phyloP scores from a whole-genome alignment of 106 monocot genomes.

The Triglochin maritima region DNA sequence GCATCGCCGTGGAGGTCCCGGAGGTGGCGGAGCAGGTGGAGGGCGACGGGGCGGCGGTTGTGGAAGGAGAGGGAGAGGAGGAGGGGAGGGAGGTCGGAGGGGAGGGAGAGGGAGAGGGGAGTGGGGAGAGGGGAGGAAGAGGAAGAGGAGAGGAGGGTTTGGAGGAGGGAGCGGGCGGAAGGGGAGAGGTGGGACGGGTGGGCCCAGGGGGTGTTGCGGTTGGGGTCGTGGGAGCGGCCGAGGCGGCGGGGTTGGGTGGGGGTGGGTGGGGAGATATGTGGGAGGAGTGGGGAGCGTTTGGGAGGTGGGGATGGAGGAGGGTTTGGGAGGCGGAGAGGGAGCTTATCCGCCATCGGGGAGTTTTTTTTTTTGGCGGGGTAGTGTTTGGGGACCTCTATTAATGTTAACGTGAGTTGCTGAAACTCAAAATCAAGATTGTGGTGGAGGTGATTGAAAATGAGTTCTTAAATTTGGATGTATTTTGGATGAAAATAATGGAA shows the following conservation, averaged over 20 bases:
- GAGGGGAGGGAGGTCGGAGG: slow-evolving; percentile 36
- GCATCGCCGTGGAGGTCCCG: slow-evolving; percentile 27
- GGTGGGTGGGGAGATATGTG: slow-evolving; percentile 15
- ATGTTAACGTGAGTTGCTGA: neutral
- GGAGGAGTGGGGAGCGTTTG: slow-evolving; percentile 5
- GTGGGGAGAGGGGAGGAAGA: slow-evolving; percentile 6
- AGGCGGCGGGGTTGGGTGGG: slow-evolving; percentile 20
- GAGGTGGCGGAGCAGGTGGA: slow-evolving; percentile 44
- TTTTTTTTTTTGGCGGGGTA: neutral
- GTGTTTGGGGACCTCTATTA: neutral
- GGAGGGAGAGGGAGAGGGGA: slow-evolving; percentile 17
- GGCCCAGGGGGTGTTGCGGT: slow-evolving; percentile 60
- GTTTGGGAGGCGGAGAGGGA: slow-evolving; percentile 41
- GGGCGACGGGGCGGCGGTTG: slow-evolving; percentile 29
- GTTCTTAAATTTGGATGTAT: too few species aligned
- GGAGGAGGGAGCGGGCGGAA: slow-evolving; percentile 30
- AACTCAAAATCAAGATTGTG: too few species aligned
- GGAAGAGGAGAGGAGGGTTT: slow-evolving; percentile 27
- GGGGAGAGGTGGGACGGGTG: slow-evolving; percentile 34
- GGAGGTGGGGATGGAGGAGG: slow-evolving; percentile 26
- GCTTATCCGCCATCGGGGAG: slow-evolving; percentile 39
- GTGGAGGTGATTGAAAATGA: too few species aligned
- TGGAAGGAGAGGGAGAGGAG: slow-evolving; percentile 36
- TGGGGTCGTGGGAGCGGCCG: slow-evolving; percentile 44
- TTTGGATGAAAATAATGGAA: too few species aligned